Evolutionary conservation across 2,329 filamentous ascomycete species (phyloP).

Genomic region (Trichoderma sp.): DNA sequence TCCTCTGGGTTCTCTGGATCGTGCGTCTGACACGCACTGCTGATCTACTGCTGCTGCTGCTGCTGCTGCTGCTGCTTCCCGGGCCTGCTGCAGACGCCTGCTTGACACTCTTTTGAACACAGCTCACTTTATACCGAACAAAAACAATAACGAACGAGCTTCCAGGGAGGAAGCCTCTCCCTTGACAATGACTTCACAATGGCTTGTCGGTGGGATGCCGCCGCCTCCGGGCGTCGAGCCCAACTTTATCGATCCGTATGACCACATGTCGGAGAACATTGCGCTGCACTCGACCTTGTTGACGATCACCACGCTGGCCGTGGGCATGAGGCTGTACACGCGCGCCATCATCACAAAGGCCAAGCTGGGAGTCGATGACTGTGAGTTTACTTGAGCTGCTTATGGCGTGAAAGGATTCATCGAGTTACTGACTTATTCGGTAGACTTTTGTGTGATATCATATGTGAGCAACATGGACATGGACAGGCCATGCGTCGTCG

Average conservation of each 20-base stretch:
- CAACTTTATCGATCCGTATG: background rate
- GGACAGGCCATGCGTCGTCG: too few species aligned
- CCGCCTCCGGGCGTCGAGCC: conserved; percentile 2
- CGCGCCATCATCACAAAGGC: background rate
- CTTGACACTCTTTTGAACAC: conserved; percentile 1
- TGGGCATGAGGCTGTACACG: background rate
- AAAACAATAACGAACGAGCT: background rate
- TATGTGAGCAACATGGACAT: background rate
- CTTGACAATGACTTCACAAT: background rate
- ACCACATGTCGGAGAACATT: background rate
- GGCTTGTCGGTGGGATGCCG: conserved; percentile 2
- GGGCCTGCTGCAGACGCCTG: background rate
- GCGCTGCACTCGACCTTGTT: background rate
- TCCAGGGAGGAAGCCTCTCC: background rate
- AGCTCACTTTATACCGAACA: background rate
- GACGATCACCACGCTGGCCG: conserved; percentile 12
- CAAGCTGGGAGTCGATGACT: background rate
- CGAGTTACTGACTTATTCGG: background rate
- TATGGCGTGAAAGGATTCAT: background rate
- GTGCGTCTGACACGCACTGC: background rate
- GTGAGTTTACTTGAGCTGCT: background rate
- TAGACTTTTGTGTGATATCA: background rate
- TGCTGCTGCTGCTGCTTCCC: background rate
- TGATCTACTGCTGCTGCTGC: background rate
- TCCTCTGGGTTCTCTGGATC: background rate